Evolutionary conservation across 2,329 filamentous ascomycete genomes (phyloP), one percentile per base, ranked within the genome.

Genomic region (Botrytis hyacinthi): DNA sequence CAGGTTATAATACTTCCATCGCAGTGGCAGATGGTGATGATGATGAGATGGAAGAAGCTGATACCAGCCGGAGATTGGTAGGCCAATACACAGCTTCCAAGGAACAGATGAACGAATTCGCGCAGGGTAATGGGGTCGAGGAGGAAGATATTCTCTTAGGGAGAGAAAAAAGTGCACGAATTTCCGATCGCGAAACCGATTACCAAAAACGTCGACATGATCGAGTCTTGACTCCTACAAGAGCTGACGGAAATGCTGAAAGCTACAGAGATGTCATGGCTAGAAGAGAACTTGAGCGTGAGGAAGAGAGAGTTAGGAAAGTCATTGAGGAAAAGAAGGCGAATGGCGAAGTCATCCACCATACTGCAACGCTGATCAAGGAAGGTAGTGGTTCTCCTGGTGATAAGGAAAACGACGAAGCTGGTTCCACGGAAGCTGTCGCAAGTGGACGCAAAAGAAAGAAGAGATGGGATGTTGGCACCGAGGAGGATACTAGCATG

Each of bases 191-290:
- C 80, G 95, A 98, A 85, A 97, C 94, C 76, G 95, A 98, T 81
- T 99, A 99, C 82, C 97, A 99, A 84, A 97, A 97, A 84, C 93
- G 95, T 77, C 91, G 95, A 74, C 97, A 97, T 82, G 91, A 97
- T 81, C 94, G 96, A 75, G 91, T 89, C 70, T 86, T 98, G 76
- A 96, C 94, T 35, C 94, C 95, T 7, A 94, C 93, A 14, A 91
- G 94, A 80, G 93, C 91, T 75, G 94, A 97, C 81, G 91, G 89
- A 72, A 91, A 94, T 77, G 94, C 93, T 29, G 87, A 92, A 75
- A 95, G 90, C 74, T 99, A 98, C 81, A 90, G 93, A 78, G 93
- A 97, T 76, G 87, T 97, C 70, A 98, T 99, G 95, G 92, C 93
- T 77, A 87, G 91, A 77, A 92, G 94, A 71, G 95, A 99, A 78